These are phyloP conservation scores for Citrullus amarus DNA, from an alignment of 306 rosid species.

Conservation along the genomic window DNA sequence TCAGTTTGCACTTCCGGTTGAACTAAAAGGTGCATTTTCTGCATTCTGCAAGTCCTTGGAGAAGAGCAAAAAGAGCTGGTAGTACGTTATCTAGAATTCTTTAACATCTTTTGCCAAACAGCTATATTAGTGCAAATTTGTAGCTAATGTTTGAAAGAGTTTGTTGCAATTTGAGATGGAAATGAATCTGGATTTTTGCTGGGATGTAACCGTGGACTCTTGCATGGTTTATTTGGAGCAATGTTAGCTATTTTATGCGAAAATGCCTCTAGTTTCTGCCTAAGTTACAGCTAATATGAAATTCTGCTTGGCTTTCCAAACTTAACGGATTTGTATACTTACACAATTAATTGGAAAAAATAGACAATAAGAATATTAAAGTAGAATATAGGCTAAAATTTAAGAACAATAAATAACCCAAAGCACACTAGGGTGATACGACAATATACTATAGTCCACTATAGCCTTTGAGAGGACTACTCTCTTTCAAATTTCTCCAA, in stretches of 20 bases:
- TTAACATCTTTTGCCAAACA: neutral
- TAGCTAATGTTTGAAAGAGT: neutral
- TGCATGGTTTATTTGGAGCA: neutral
- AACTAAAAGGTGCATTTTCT: constrained; percentile 65
- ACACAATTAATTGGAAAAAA: no score
- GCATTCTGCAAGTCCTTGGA: constrained; percentile 51
- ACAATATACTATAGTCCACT: no score
- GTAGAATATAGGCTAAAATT: no score
- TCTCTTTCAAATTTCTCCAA: no score
- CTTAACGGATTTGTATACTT: neutral
- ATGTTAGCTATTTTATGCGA: neutral
- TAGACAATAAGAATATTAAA: no score
- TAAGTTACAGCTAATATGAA: neutral
- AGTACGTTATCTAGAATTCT: constrained; percentile 1
- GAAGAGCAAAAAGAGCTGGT: constrained; percentile 32
- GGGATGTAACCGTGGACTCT: neutral
- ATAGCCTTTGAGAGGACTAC: no score
- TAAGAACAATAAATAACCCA: no score
- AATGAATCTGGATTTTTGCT: neutral
- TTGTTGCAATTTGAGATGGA: constrained; percentile 6
- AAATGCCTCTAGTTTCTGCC: neutral
- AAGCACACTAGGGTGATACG: no score
- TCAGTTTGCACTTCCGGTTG: constrained; percentile 66
- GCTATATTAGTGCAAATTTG: neutral
- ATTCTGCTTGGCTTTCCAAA: neutral